These are phyloP conservation scores for Chenopodium formosanum DNA, from an alignment of 148 eudicot genomes.

Conservation along the genomic window DNA sequence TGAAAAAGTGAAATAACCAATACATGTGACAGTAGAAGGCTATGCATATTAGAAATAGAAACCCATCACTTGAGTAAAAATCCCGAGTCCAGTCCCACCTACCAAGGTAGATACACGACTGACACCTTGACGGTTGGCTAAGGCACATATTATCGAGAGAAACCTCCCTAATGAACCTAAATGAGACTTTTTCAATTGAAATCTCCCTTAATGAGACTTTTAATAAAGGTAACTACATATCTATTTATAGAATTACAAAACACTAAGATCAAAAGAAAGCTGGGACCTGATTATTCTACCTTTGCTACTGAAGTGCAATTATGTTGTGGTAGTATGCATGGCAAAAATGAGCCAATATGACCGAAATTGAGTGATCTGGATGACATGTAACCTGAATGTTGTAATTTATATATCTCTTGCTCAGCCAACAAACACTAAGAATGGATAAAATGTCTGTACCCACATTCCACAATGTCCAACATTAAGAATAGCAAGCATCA, in stretches of 20 bases:
- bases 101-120: background rate
- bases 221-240: background rate
- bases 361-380: background rate
- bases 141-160: background rate
- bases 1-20: background rate
- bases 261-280: background rate
- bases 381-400: background rate
- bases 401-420: background rate
- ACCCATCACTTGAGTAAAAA: background rate
- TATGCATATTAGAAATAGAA: background rate
- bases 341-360: background rate
- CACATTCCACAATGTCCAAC: background rate
- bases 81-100: background rate
- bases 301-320: background rate
- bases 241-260: background rate
- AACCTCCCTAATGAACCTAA: background rate
- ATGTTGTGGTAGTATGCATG: background rate
- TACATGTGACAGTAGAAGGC: background rate
- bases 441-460: background rate
- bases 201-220: background rate
- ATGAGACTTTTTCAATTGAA: background rate
- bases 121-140: background rate
- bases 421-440: background rate
- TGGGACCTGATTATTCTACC: background rate
- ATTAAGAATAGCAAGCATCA: background rate